Evolutionary conservation across 2,329 filamentous ascomycete genomes (phyloP).

Genomic region (Bisporella sp.): DNA sequence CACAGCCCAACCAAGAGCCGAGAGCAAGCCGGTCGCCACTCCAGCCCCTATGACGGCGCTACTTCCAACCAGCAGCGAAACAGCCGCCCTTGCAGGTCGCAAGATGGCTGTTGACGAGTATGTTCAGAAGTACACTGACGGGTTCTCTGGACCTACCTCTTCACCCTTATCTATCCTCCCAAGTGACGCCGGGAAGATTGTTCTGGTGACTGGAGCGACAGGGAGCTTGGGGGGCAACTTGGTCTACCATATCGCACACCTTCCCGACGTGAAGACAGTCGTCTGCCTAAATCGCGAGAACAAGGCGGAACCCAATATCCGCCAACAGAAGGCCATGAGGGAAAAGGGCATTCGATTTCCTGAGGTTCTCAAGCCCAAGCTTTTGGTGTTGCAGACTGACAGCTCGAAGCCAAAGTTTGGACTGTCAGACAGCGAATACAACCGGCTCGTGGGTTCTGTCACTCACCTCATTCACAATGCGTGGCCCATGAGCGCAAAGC

Average conservation of each 20-base stretch:
- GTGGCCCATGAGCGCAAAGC: slow-evolving; percentile 41
- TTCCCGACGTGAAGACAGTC: neutral
- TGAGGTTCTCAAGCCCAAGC: neutral
- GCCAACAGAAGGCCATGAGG: neutral
- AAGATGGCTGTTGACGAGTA: neutral
- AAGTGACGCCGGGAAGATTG: neutral
- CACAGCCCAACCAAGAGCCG: neutral
- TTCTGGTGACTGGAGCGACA: neutral
- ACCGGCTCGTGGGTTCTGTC: slow-evolving; percentile 28
- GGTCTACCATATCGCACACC: neutral
- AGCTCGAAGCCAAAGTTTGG: slow-evolving; percentile 30
- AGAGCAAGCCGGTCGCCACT: neutral
- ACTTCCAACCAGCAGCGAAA: neutral
- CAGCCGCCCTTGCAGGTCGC: neutral
- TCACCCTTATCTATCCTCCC: neutral
- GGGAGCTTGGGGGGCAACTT: neutral
- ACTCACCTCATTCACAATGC: slow-evolving; percentile 46
- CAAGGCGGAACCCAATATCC: neutral
- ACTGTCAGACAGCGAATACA: slow-evolving; percentile 32
- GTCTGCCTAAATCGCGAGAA: neutral
- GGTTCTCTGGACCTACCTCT: neutral
- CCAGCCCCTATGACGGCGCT: neutral
- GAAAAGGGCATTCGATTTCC: neutral
- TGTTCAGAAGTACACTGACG: neutral
- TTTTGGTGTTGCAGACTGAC: neutral